A percentile compares a stretch with the other conserved stretches of the same genome.
Evolutionary conservation across 345 rosid genomes (phyloP).

Genomic region (Limnanthes douglasii): DNA sequence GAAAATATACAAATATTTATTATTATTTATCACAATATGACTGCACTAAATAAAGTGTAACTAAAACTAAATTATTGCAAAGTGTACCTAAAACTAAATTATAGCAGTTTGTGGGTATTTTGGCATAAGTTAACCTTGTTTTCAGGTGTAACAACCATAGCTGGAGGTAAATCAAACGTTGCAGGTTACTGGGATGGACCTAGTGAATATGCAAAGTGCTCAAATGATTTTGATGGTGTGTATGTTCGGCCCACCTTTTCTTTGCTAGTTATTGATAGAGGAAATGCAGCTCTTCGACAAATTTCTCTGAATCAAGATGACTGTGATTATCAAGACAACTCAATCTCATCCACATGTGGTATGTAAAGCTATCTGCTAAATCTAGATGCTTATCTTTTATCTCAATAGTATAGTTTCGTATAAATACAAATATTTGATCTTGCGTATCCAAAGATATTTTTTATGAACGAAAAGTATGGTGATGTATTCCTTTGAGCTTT

Average conservation of each 20-base stretch:
- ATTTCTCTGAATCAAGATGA: conserved; percentile 58
- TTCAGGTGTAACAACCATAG: conserved; percentile 75
- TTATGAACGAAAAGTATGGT: too few relatives aligned
- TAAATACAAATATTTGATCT: too few relatives aligned
- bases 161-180: conserved; percentile 59
- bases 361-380: background rate
- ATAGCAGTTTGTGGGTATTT: too few relatives aligned
- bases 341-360: conserved; percentile 45
- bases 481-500: too few relatives aligned
- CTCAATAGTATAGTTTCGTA: too few relatives aligned
- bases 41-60: too few relatives aligned
- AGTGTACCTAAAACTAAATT: too few relatives aligned
- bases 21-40: too few relatives aligned
- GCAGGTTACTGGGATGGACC: conserved; percentile 80
- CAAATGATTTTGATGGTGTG: conserved; percentile 60
- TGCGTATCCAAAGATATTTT: too few relatives aligned
- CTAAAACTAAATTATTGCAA: too few relatives aligned
- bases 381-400: background rate
- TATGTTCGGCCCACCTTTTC: conserved; percentile 61
- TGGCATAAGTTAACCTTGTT: too few relatives aligned
- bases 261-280: conserved; percentile 56
- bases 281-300: conserved; percentile 78
- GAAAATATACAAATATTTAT: too few relatives aligned
- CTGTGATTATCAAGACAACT: conserved; percentile 42
- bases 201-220: conserved; percentile 66